These are phyloP conservation scores for Populus pruinosa DNA, from an alignment of 345 rosid genomes.

Conservation along the genomic window DNA sequence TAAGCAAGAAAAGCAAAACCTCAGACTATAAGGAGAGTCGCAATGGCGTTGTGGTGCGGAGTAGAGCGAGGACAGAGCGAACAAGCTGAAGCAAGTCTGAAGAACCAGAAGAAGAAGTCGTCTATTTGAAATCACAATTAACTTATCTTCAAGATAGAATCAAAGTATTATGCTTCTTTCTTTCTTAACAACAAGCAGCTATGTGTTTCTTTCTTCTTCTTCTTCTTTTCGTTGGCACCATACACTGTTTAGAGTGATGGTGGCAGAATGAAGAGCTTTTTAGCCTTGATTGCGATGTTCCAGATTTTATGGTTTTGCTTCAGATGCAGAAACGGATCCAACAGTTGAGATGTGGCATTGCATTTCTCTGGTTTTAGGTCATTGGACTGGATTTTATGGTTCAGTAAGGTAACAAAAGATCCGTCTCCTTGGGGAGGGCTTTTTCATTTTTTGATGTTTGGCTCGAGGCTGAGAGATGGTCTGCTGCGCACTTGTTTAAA, in stretches of 20 bases:
- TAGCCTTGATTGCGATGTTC: slow-evolving; percentile 2
- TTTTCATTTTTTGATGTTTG: not conserved
- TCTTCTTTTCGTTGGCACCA: not conserved
- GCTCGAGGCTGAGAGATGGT: not conserved
- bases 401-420: not conserved
- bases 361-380: not conserved
- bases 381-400: not conserved
- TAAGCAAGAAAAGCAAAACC: not conserved
- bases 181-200: not conserved
- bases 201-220: not conserved
- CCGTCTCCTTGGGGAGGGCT: not conserved
- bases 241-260: not conserved
- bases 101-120: not conserved
- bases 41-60: not conserved
- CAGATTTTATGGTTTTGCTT: slow-evolving; percentile 94
- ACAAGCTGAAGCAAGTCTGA: not conserved
- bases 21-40: not conserved
- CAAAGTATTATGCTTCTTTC: slow-evolving; percentile 10
- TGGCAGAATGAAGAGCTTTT: slow-evolving; percentile 3
- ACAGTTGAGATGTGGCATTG: slow-evolving; percentile 64
- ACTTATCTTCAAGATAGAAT: slow-evolving; percentile 24
- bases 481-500: not conserved
- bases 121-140: slow-evolving; percentile 18
- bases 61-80: not conserved
- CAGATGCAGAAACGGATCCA: slow-evolving; percentile 91